These are phyloP conservation scores for Dendrostoma leiphaemia DNA, from an alignment of 2,329 filamentous ascomycete genomes.

Conservation along the genomic window DNA sequence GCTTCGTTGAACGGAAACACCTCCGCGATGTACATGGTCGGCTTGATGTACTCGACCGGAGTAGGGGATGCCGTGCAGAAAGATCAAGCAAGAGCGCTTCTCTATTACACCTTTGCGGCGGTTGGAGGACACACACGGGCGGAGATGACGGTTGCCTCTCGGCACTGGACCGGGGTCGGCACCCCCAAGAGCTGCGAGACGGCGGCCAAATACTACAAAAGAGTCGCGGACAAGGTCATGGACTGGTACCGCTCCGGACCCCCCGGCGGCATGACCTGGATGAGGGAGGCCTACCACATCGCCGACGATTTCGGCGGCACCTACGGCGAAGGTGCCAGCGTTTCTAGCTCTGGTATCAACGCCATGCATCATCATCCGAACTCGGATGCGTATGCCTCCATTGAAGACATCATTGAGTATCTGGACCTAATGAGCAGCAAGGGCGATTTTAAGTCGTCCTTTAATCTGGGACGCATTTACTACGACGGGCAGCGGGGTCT, in stretches of 20 bases:
- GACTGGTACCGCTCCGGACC: constrained; percentile 84
- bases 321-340: constrained; percentile 93
- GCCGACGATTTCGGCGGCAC: constrained; percentile 89
- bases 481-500: constrained; percentile 82
- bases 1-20: constrained; percentile 78
- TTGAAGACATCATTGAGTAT: constrained; percentile 94
- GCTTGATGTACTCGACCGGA: constrained; percentile 92
- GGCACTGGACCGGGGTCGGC: constrained; percentile 82
- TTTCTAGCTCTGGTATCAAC: constrained; percentile 80
- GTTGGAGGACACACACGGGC: constrained; percentile 78
- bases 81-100: constrained; percentile 85
- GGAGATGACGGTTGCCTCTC: constrained; percentile 90
- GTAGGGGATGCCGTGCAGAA: constrained; percentile 76
- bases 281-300: constrained; percentile 77
- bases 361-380: constrained; percentile 71
- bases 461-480: constrained; percentile 80
- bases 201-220: constrained; percentile 85
- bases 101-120: constrained; percentile 95
- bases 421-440: constrained; percentile 87
- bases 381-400: constrained; percentile 78
- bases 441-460: constrained; percentile 83
- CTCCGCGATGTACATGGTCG: constrained; percentile 93
- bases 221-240: constrained; percentile 90
- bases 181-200: constrained; percentile 82
- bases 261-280: constrained; percentile 78